phyloP scores from a whole-genome alignment of 2,329 filamentous ascomycete species.

The Pestalotiopsis sp. region DNA sequence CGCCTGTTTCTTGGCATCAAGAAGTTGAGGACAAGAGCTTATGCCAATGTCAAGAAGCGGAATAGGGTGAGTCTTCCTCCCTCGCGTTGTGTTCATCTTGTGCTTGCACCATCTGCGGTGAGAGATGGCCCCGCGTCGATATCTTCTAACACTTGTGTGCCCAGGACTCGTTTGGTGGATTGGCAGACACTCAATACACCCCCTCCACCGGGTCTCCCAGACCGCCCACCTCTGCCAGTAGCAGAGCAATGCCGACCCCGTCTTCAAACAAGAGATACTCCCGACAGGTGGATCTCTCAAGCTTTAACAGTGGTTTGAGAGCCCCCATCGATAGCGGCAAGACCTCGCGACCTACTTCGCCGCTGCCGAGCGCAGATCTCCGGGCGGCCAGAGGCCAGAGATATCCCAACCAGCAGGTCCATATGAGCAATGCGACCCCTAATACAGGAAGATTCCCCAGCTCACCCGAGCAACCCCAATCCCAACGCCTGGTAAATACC shows the following conservation, averaged over 20 bases:
- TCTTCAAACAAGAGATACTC: constrained; percentile 66
- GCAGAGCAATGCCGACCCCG: constrained; percentile 46
- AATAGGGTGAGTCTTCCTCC: constrained; percentile 69
- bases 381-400: constrained; percentile 54
- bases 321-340: constrained; percentile 45
- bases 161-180: constrained; percentile 80
- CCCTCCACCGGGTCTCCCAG: constrained; percentile 68
- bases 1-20: constrained; percentile 87
- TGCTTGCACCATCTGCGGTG: background rate
- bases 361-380: constrained; percentile 59
- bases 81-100: background rate
- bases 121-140: constrained; percentile 11
- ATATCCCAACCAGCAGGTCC: constrained; percentile 54
- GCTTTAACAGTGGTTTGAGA: constrained; percentile 25
- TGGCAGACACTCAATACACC: constrained; percentile 65
- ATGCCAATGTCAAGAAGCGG: constrained; percentile 77
- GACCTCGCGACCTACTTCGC: constrained; percentile 72
- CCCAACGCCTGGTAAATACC: constrained; percentile 62
- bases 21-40: constrained; percentile 76
- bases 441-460: constrained; percentile 57
- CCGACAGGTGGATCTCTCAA: constrained; percentile 55
- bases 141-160: constrained; percentile 14
- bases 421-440: constrained; percentile 49
- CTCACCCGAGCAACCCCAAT: constrained; percentile 66
- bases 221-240: constrained; percentile 53